phyloP scores from a whole-genome alignment of 192 early-diverging fungal species.

The Rhizophagus prolifer region DNA sequence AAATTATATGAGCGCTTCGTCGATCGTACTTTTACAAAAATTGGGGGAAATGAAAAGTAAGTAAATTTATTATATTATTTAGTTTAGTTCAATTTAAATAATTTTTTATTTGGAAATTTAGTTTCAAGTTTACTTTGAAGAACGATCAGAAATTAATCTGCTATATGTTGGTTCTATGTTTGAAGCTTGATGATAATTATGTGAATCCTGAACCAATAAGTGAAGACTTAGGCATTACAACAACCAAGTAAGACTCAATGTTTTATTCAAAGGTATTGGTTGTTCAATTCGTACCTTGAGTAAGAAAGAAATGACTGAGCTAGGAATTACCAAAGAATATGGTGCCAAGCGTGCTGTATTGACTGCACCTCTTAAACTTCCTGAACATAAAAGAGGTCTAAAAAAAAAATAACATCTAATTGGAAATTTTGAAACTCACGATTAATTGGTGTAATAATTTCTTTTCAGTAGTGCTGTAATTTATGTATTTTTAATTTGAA shows the following conservation, averaged over 20 bases:
- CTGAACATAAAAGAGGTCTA: slow-evolving; percentile 28
- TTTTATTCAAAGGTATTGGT: slow-evolving; percentile 46
- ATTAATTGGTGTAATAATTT: too few relatives aligned
- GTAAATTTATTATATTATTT: neutral
- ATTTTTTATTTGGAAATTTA: slow-evolving; percentile 4
- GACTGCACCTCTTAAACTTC: slow-evolving; percentile 38
- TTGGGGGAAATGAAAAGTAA: neutral
- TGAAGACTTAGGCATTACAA: slow-evolving; percentile 50
- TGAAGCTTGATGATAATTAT: slow-evolving; percentile 73
- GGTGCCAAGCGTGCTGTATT: slow-evolving; percentile 38
- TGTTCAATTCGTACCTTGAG: slow-evolving; percentile 44
- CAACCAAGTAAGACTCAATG: slow-evolving; percentile 30
- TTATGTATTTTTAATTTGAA: too few relatives aligned
- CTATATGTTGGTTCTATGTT: slow-evolving; percentile 70
- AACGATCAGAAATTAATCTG: slow-evolving; percentile 75
- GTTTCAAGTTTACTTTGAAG: slow-evolving; percentile 54
- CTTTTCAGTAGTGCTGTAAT: too few relatives aligned
- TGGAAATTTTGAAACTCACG: too few relatives aligned
- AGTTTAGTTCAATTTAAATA: neutral
- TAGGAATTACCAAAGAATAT: slow-evolving; percentile 14
- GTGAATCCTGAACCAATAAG: slow-evolving; percentile 62
- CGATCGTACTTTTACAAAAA: neutral
- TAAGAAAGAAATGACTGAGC: slow-evolving; percentile 35
- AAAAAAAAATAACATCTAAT: neutral
- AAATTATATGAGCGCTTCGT: slow-evolving; percentile 15